A percentile compares a stretch with the other conserved stretches of the same genome.
Conservation (phyloP, 306 rosid species). For the Amphicarpaea edgeworthii region DNA sequence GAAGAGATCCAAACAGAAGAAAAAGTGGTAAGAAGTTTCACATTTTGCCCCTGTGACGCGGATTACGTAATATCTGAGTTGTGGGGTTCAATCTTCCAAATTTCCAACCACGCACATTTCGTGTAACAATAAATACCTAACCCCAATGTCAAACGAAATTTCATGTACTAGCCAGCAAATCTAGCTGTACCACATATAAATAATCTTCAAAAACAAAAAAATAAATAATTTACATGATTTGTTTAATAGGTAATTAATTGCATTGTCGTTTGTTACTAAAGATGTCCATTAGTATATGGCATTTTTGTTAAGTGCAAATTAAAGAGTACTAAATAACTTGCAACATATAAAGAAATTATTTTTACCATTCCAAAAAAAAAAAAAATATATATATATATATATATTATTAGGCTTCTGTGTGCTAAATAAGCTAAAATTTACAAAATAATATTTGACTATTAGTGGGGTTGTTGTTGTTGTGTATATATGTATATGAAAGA, state of each 20-base stretch:
- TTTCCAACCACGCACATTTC: conserved; percentile 48
- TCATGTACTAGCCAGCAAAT: not conserved
- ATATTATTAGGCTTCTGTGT: too few species aligned
- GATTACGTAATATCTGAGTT: conserved; percentile 50
- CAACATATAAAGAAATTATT: too few species aligned
- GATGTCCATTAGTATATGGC: not conserved
- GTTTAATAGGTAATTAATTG: too few species aligned
- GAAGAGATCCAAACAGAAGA: conserved; percentile 5
- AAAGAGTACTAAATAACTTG: not conserved
- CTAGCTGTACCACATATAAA: conserved; percentile 4
- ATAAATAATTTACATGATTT: too few species aligned
- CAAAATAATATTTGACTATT: conserved; percentile 2
- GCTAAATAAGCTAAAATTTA: not conserved
- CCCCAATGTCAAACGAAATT: conserved; percentile 21
- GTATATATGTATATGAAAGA: not conserved
- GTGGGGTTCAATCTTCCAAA: conserved; percentile 40
- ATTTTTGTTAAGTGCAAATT: not conserved
- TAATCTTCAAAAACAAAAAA: too few species aligned
- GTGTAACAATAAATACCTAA: conserved; percentile 39
- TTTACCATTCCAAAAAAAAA: too few species aligned
- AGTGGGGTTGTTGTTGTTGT: not conserved
- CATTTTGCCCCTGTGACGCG: conserved; percentile 31
- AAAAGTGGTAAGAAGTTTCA: not conserved
- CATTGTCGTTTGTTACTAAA: not conserved
- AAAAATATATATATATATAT: too few species aligned